These are phyloP conservation scores for Dioscorea alata DNA, from an alignment of 106 monocot genomes.

Conservation along the genomic window DNA sequence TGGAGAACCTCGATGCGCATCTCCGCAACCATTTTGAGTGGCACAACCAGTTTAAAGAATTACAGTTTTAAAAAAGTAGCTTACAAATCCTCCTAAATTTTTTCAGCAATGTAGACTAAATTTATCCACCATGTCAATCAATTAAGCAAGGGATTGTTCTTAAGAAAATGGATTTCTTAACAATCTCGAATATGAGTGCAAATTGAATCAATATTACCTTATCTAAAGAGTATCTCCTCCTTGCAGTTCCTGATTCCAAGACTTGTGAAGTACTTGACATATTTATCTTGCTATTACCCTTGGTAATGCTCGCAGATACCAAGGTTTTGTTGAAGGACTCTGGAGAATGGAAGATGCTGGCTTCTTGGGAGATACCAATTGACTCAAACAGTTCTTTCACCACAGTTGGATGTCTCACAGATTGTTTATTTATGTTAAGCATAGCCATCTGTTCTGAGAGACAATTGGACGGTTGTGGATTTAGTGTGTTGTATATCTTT, in stretches of 20 bases:
- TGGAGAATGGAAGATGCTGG: slow-evolving; percentile 24
- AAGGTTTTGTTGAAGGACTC: slow-evolving; percentile 30
- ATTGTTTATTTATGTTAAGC: slow-evolving; percentile 51
- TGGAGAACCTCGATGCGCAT: no score
- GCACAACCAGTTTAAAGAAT: not conserved
- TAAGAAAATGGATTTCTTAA: not conserved
- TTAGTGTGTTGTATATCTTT: slow-evolving; percentile 73
- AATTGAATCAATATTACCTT: slow-evolving; percentile 35
- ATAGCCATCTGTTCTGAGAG: slow-evolving; percentile 75
- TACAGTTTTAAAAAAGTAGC: not conserved
- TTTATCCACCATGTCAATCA: not conserved
- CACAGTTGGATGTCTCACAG: slow-evolving; percentile 34
- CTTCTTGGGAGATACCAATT: slow-evolving; percentile 64
- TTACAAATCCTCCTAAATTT: not conserved
- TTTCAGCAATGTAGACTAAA: not conserved
- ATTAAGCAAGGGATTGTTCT: not conserved
- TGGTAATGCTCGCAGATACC: slow-evolving; percentile 12
- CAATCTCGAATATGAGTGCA: not conserved
- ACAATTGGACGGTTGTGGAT: slow-evolving; percentile 73
- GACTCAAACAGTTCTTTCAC: slow-evolving; percentile 76
- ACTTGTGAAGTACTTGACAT: slow-evolving; percentile 17
- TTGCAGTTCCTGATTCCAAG: slow-evolving; percentile 57
- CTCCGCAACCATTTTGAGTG: not conserved
- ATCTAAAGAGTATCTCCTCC: slow-evolving; percentile 74
- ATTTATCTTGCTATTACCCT: slow-evolving; percentile 13